Evolutionary conservation across 2,329 filamentous ascomycete species (phyloP), one percentile per base, ranked within the genome.

Genomic region (Ceratocystis diversiconidia): DNA sequence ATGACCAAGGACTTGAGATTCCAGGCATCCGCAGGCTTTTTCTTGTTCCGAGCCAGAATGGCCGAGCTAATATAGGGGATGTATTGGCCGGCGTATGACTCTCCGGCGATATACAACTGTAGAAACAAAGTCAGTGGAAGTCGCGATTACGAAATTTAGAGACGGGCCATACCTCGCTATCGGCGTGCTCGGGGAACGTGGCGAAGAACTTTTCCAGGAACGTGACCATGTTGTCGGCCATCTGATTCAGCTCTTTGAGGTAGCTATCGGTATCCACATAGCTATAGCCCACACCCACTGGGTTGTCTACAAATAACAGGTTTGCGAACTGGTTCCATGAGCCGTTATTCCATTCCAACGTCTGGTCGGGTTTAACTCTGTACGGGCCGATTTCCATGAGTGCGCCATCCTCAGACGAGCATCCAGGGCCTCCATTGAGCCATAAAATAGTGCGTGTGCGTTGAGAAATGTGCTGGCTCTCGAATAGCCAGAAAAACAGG

Each of bases 321-420:
- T 99, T 99, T 69, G 94, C 90, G 72, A 97, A 99, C 77, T 99
- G 92, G 75, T 96, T 88, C 95, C 95, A 99, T 0, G 91, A 92
- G n/a, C 94, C 94, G 65, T 95, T 87, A 74, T 96, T 96, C 74
- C 90, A 85, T 66, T 79, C 79, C 66, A 99, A 78, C 3, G 72
- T 86, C 80, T 76, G 81, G 76, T 88, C 83, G 70, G 92, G 83
- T 72, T 88, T 87, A 66, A 99, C 78, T 69, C 94, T 82, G 75
- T 96, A 99, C 1, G 94, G 94, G 0, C 94, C 94, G 69, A 99
- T 84, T 75, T 99, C 94, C 82, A 97, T 97, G 79, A 97, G 76
- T 1, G 90, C 91, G 70, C 92, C 94, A 74, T 99, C 95, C 81
- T 96, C 92, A 32, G 92, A 97, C 75, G 91, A 96, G 76, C 94